phyloP scores from a whole-genome alignment of 1,139 yeast genomes.

The Candida sp. region DNA sequence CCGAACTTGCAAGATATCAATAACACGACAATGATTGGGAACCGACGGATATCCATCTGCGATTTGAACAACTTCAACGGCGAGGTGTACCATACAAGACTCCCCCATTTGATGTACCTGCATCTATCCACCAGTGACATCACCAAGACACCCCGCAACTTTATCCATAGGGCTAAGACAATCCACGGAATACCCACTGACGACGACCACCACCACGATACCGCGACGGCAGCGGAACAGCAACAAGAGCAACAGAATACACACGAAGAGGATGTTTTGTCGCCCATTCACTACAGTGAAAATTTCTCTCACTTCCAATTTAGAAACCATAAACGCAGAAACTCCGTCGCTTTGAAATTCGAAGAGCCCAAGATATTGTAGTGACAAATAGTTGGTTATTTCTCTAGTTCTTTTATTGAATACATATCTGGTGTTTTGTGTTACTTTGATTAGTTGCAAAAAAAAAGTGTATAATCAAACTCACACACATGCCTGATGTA shows the following conservation, averaged over 20 bases:
- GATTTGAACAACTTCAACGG: constrained; percentile 26
- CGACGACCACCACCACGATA: background rate
- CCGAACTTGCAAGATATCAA: constrained; percentile 15
- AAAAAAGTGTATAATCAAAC: background rate
- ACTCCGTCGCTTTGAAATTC: constrained; percentile 4
- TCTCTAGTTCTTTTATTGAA: background rate
- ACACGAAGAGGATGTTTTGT: background rate
- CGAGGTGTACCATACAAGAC: constrained; percentile 10
- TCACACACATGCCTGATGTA: background rate
- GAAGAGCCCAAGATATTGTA: constrained; percentile 5
- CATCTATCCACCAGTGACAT: constrained; percentile 10
- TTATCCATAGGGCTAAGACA: constrained; percentile 1
- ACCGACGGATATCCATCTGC: constrained; percentile 23
- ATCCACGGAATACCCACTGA: background rate
- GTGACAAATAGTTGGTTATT: too few species aligned
- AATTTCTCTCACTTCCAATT: constrained; percentile 4
- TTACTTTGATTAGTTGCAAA: background rate
- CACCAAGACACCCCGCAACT: background rate
- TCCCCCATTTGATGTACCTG: constrained; percentile 1
- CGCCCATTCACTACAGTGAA: constrained; percentile 3
- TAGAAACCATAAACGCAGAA: constrained; percentile 8
- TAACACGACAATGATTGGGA: constrained; percentile 5
- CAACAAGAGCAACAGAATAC: background rate
- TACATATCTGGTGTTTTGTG: background rate
- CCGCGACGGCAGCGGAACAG: background rate